Conservation (phyloP, 2,329 filamentous ascomycete genomes). For the Alternaria sp. region DNA sequence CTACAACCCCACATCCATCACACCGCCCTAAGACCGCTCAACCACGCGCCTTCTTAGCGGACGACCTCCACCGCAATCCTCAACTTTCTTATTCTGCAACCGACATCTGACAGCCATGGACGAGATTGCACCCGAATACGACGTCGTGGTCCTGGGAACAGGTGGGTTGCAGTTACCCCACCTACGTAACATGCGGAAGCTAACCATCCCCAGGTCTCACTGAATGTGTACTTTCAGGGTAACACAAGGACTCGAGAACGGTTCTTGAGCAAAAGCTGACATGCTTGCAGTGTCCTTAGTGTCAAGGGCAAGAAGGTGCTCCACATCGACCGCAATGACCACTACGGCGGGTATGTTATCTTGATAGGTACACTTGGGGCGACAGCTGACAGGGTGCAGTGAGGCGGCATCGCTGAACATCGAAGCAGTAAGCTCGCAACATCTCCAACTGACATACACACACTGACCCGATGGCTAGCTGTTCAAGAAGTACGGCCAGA, state of each 20-base stretch:
- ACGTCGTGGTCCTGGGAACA: conserved; percentile 98
- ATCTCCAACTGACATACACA: conserved; percentile 35
- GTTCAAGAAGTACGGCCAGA: conserved; percentile 96
- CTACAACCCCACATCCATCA: conserved; percentile 39
- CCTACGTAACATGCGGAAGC: conserved; percentile 33
- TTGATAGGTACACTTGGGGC: conserved; percentile 12
- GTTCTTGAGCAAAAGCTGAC: conserved; percentile 22
- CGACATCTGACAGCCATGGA: conserved; percentile 72
- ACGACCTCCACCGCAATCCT: conserved; percentile 35
- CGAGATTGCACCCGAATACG: conserved; percentile 97
- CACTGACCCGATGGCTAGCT: conserved; percentile 67
- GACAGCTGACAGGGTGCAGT: conserved; percentile 57
- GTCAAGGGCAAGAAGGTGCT: conserved; percentile 99
- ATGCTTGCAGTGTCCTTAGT: conserved; percentile 77
- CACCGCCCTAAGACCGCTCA: conserved; percentile 33
- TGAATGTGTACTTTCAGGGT: conserved; percentile 99
- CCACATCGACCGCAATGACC: conserved; percentile 97
- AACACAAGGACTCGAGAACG: conserved; percentile 42
- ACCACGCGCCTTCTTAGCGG: conserved; percentile 28
- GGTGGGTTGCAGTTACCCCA: conserved; percentile 67
- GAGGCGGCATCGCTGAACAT: conserved; percentile 98
- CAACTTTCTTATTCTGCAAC: conserved; percentile 24
- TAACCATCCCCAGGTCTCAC: conserved; percentile 75
- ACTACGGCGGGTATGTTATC: conserved; percentile 88
- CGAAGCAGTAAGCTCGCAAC: conserved; percentile 70